These are phyloP conservation scores for Ilyonectria robusta DNA, from an alignment of 2,329 filamentous ascomycete genomes.

Conservation along the genomic window DNA sequence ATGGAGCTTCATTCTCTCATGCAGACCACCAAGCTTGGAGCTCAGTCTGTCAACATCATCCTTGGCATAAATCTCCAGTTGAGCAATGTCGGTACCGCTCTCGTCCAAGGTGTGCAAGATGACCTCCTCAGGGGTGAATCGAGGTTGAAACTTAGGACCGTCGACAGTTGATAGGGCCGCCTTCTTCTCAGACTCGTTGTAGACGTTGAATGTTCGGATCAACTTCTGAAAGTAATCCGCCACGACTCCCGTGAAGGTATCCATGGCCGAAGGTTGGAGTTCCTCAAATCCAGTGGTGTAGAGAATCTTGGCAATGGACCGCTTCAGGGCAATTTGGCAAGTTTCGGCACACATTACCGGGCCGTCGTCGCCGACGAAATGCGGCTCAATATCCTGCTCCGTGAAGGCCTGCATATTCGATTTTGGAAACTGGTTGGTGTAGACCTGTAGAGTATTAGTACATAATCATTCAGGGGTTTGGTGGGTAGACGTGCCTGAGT, in stretches of 20 bases:
- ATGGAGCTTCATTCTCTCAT: constrained; percentile 95
- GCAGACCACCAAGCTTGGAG: constrained; percentile 83
- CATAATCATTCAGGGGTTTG: neutral
- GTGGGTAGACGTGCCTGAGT: constrained; percentile 77
- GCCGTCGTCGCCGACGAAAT: constrained; percentile 90
- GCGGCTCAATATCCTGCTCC: constrained; percentile 88
- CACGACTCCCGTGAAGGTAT: constrained; percentile 90
- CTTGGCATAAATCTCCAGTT: constrained; percentile 87
- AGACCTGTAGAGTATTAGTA: constrained; percentile 72
- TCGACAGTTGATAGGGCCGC: constrained; percentile 61
- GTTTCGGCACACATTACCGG: constrained; percentile 88
- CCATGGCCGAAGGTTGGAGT: constrained; percentile 93
- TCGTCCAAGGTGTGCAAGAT: constrained; percentile 88
- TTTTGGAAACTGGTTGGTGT: constrained; percentile 98
- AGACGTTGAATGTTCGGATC: constrained; percentile 82
- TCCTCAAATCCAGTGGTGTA: constrained; percentile 98
- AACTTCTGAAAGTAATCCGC: constrained; percentile 92
- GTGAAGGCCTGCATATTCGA: constrained; percentile 91
- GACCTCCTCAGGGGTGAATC: constrained; percentile 87
- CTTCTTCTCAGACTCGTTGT: constrained; percentile 86
- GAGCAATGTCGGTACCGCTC: constrained; percentile 85
- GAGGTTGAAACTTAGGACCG: constrained; percentile 67
- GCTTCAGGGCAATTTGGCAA: constrained; percentile 87
- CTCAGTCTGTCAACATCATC: constrained; percentile 93
- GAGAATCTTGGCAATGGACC: constrained; percentile 93